Percentiles rank a stretch among this genome's conserved stretches.
Conservation (phyloP, 441 rosid species). For the Daphne laureola region DNA sequence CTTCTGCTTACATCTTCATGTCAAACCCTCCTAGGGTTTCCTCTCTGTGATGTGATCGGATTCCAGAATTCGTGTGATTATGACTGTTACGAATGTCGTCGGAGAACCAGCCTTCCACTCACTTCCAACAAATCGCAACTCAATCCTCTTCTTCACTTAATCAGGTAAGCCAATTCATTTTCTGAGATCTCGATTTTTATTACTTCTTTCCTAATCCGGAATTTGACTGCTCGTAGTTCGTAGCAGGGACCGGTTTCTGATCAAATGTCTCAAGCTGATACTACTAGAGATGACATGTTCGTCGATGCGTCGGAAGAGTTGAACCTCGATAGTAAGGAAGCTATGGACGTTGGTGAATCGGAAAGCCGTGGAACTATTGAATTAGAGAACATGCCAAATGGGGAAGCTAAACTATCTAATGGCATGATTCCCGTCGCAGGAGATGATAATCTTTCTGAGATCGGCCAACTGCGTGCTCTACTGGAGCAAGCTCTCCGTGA, state of each 20-base stretch:
- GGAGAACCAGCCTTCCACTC: constrained; percentile 24
- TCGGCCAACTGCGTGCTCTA: constrained; percentile 21
- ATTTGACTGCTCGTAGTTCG: background rate
- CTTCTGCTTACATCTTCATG: no score
- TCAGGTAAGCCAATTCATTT: constrained; percentile 28
- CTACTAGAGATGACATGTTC: constrained; percentile 85
- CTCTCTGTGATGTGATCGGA: constrained; percentile 21
- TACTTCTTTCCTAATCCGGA: background rate
- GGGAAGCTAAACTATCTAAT: constrained; percentile 20
- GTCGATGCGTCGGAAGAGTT: constrained; percentile 83
- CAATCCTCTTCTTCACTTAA: constrained; percentile 13
- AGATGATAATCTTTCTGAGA: constrained; percentile 17
- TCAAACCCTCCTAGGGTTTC: background rate
- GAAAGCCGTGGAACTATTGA: constrained; percentile 2
- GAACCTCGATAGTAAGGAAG: constrained; percentile 28
- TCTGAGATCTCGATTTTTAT: background rate
- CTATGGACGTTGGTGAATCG: constrained; percentile 11
- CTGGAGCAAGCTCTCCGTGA: constrained; percentile 31
- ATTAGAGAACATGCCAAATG: constrained; percentile 13
- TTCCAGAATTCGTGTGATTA: constrained; percentile 4
- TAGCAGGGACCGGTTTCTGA: constrained; percentile 22
- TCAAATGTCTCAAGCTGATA: constrained; percentile 28
- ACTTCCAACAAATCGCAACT: constrained; percentile 11
- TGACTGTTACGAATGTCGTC: constrained; percentile 44
- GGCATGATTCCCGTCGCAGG: constrained; percentile 10